Conservation (phyloP, 208 protist species). For the Entamoeba dispar region DNA sequence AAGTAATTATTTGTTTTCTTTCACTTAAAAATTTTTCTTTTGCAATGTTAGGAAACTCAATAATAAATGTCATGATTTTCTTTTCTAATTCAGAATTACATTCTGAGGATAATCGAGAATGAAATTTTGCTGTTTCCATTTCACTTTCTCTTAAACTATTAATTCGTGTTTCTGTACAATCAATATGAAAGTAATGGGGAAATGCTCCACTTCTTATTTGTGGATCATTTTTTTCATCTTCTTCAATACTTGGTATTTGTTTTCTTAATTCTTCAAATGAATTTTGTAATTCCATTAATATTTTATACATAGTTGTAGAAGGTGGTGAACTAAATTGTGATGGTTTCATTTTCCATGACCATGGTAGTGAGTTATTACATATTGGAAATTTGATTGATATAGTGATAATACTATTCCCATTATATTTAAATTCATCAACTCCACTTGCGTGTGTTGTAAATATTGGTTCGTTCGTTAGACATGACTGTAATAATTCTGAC, state of each 20-base stretch:
- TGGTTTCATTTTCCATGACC: not conserved
- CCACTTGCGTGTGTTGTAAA: not conserved
- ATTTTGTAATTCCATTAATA: not conserved
- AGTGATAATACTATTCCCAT: not conserved
- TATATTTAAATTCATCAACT: not conserved
- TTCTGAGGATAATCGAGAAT: not conserved
- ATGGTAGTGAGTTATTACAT: not conserved
- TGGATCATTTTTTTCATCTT: not conserved
- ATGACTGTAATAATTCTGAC: not conserved
- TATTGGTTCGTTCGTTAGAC: not conserved
- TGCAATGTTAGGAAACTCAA: not conserved
- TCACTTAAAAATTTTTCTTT: not conserved
- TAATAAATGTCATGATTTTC: not conserved
- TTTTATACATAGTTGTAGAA: not conserved
- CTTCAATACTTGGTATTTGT: not conserved
- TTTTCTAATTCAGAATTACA: not conserved
- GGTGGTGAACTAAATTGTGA: not conserved
- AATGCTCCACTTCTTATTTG: not conserved
- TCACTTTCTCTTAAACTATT: not conserved
- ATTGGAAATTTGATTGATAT: not conserved
- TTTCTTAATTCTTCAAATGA: not conserved
- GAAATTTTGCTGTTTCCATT: not conserved
- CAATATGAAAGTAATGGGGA: not conserved
- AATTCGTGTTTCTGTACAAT: not conserved
- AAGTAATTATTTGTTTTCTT: not conserved